Evolutionary conservation across 2,329 filamentous ascomycete genomes (phyloP), one percentile per base, ranked within the genome.

Genomic region (Ophiostoma australiae): DNA sequence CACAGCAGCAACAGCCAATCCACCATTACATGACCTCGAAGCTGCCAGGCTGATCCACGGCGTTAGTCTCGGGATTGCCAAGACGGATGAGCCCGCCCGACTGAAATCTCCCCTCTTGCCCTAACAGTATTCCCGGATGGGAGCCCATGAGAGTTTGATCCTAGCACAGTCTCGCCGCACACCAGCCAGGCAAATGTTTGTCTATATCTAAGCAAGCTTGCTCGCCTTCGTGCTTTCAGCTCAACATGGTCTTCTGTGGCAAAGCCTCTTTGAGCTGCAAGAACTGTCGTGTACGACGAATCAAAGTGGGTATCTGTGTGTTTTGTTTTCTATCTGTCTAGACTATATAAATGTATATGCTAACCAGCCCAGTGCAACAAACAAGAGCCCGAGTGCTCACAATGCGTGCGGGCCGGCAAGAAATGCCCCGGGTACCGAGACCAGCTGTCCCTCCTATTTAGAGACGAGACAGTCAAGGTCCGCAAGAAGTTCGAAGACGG

Each of bases 341-440:
- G 52, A 20, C 44, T 63, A 6, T 20, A 15, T 31, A 17, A 31
- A 31, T 7, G 58, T 17, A 58, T 35, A 33, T 4, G 15, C 58
- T 63, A 11, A 63, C 58, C 3, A 5, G 3, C 27, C 27, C 63
- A 87, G 86, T 90, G 88, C 78, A 87, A 90, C 77, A 87, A 87
- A 76, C 81, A 83, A 67, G 82, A 81, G 58, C 87, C 88, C 5
- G 82, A 86, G 75, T 90, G 88, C 76, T 86, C 86, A 33, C 87
- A 90, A 81, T 90, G 88, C 76, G 80, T 84, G 65, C 85, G 87
- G 58, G 83, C 87, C 66, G 83, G 84, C 75, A 86, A 87, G 77
- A 83, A 81, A 75, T 90, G 88, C 74, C 86, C 87, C 27, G 88
- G 88, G 7, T 90, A 90, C 75, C 83, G 88, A 74, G 87, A 90